These are phyloP conservation scores for Chlorella sp. DNA, from an alignment of 139 green algal genomes.

Conservation along the genomic window DNA sequence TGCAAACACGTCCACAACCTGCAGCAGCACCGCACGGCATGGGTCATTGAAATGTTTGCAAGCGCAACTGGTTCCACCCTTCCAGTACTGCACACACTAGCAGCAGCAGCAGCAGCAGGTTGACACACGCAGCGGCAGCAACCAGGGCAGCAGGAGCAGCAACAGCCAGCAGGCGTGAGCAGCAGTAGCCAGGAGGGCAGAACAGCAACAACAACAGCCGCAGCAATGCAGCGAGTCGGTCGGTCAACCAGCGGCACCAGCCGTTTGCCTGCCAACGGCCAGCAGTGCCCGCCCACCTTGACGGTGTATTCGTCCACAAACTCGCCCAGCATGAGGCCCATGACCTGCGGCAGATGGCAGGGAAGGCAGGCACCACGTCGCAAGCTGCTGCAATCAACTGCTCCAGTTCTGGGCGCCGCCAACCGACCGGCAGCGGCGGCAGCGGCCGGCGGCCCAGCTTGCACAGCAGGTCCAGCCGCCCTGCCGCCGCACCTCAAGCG, in stretches of 20 bases:
- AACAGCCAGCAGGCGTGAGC: neutral
- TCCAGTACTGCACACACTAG: neutral
- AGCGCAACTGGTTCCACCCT: too few species aligned
- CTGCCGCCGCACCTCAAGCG: constrained; percentile 92
- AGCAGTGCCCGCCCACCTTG: constrained; percentile 31
- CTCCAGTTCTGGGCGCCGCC: too few species aligned
- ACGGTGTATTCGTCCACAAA: constrained; percentile 99
- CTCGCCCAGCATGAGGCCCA: constrained; percentile 99
- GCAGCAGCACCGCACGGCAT: neutral
- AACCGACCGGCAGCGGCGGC: too few species aligned
- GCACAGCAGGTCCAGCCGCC: neutral
- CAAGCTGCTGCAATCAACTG: too few species aligned
- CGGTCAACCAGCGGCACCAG: too few species aligned
- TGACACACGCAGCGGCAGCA: neutral
- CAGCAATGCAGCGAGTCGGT: too few species aligned
- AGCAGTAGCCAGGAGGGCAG: too few species aligned
- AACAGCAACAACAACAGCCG: too few species aligned
- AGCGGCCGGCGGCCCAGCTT: too few species aligned
- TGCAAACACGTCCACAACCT: constrained; percentile 98
- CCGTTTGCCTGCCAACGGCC: neutral
- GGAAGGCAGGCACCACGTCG: too few species aligned
- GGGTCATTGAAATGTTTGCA: too few species aligned
- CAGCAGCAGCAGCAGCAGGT: neutral
- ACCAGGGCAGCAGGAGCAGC: neutral
- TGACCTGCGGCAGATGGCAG: constrained; percentile 54